phyloP scores from a whole-genome alignment of 371 early-diverging fungal genomes.

The Mortierella sp. region DNA sequence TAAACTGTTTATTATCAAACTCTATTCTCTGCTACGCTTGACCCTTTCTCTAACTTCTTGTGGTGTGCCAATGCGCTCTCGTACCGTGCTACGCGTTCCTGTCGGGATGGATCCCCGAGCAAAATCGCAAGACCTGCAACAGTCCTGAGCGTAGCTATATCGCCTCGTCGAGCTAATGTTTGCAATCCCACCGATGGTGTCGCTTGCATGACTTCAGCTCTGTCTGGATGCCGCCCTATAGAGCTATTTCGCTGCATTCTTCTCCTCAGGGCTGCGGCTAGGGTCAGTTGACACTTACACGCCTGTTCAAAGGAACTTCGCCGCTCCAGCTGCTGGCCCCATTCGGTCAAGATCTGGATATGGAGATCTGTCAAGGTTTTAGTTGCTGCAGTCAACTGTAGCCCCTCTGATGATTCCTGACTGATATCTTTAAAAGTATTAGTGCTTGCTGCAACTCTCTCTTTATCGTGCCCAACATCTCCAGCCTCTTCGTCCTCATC shows the following conservation, averaged over 20 bases:
- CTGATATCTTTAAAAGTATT: neutral
- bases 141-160: constrained; percentile 37
- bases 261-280: constrained; percentile 16
- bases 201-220: neutral
- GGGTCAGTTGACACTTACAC: constrained; percentile 48
- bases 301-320: constrained; percentile 39
- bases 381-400: neutral
- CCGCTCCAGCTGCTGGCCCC: constrained; percentile 41
- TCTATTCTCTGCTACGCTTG: neutral
- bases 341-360: constrained; percentile 40
- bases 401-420: neutral
- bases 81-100: constrained; percentile 24
- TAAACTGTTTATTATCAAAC: neutral
- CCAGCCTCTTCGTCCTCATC: constrained; percentile 6
- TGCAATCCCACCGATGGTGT: constrained; percentile 39
- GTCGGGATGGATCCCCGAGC: constrained; percentile 30
- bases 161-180: constrained; percentile 40
- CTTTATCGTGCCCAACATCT: neutral
- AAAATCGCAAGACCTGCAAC: constrained; percentile 47
- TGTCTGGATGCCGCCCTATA: neutral
- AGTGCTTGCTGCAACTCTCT: neutral
- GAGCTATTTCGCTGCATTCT: neutral
- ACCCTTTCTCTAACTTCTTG: neutral
- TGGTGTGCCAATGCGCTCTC: constrained; percentile 8
- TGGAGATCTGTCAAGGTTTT: constrained; percentile 18